Conservation (phyloP, 495 filamentous ascomycete genomes). For the Penicillium chermesinum region DNA sequence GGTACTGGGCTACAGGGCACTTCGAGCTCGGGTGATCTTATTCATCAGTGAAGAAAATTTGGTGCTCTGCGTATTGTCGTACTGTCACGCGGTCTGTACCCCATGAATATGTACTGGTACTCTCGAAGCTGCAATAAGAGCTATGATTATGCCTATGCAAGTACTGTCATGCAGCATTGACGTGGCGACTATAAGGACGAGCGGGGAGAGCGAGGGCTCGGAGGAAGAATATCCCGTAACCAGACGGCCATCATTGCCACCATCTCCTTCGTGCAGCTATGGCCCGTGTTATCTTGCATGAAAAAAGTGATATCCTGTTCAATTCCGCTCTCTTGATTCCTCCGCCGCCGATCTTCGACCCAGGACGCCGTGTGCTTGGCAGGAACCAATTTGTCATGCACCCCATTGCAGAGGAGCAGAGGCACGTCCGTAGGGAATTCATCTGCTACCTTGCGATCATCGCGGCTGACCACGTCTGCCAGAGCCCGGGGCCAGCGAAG, state of each 20-base stretch:
- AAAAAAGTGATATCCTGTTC: slow-evolving; percentile 2
- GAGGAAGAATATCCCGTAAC: slow-evolving; percentile 3
- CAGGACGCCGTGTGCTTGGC: slow-evolving; percentile 1
- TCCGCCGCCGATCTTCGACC: background rate
- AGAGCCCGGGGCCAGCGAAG: background rate
- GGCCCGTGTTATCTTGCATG: slow-evolving; percentile 2
- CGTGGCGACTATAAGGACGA: background rate
- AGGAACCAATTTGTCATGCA: slow-evolving; percentile 1
- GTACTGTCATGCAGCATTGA: too few species aligned
- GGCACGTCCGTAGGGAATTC: slow-evolving; percentile 2
- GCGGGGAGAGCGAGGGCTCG: background rate
- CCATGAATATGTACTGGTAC: too few species aligned
- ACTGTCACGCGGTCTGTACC: too few species aligned
- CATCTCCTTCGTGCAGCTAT: slow-evolving; percentile 7
- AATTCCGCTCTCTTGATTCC: background rate
- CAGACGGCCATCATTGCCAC: slow-evolving; percentile 4
- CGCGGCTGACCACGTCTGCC: background rate
- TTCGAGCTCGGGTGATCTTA: too few species aligned
- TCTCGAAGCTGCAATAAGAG: too few species aligned
- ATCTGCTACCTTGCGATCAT: background rate
- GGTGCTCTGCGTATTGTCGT: too few species aligned
- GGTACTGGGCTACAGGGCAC: too few species aligned
- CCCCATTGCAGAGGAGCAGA: background rate
- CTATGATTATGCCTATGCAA: too few species aligned
- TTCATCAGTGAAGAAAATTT: too few species aligned